Evolutionary conservation across 1,284 basidiomycete species (phyloP), one percentile per base, ranked within the genome.

Genomic region (Ceratobasidium sp.): DNA sequence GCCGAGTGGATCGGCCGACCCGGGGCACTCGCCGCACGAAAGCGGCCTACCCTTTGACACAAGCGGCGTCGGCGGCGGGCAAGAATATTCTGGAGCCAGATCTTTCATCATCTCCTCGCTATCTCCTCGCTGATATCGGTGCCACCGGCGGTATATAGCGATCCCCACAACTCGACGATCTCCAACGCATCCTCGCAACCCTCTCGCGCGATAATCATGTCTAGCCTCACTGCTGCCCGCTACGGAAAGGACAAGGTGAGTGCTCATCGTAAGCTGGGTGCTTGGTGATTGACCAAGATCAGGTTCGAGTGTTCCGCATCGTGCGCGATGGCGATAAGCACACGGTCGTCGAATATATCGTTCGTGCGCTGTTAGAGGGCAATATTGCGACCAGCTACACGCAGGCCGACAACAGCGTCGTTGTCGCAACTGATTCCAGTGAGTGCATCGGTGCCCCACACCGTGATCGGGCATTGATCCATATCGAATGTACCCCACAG

Each of bases 391-490:
- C 82, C 1, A 92, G 90, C 76, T 95, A 90, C 79, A 95, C 91
- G 5, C 75, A 92, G 77, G 92, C 91, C 0, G 91, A 95, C 78
- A 96, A 96, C 81, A 85, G 86, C 3, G 87, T 89, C 11, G 86
- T 96, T 7, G 92, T 96, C 2, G 89, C 94, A 9, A 96, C 94
- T 1, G 94, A 96, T 81, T 92, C 92, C 0, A 88, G 92, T 93
- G 76, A 77, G 91, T 56, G 18, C 33, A 67, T 48, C 51, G 48
- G 14, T 8, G 28, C 8, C 14, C 42, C 51, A 2, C 51, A 67
- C 56, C 74, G 12, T 40, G 77, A 53, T 76, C 71, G 25, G 16
- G 8, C 12, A 40, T 30, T 67, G 49, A 56, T 53, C 33, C 56
- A 36, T 40, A 59, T 74, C 76, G 30, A 40, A 59, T 69, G 18